phyloP scores from a whole-genome alignment of 352 stramenopile genomes.

The Phytophthora crassamura region DNA sequence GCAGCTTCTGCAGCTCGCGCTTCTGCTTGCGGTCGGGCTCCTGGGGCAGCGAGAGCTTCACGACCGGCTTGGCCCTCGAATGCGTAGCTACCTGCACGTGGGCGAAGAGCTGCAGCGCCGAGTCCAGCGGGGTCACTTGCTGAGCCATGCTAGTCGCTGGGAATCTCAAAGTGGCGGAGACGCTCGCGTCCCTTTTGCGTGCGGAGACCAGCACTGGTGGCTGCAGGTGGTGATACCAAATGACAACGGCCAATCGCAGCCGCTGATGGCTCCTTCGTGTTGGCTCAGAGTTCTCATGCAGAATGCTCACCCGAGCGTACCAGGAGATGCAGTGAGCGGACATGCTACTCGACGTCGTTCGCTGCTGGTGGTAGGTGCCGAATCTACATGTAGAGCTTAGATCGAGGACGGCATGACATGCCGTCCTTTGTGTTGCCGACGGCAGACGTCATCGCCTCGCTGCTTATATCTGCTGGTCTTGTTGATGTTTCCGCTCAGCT shows the following conservation, averaged over 20 bases:
- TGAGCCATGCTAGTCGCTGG: conserved; percentile 16
- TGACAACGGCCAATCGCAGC: not conserved
- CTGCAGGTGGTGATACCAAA: not conserved
- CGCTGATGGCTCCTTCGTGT: not conserved
- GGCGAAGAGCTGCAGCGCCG: conserved; percentile 31
- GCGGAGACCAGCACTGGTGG: not conserved
- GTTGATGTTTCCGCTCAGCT: too few species aligned
- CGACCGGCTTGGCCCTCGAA: conserved; percentile 26
- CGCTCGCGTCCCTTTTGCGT: conserved; percentile 14
- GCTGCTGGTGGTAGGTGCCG: too few species aligned
- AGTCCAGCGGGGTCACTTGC: conserved; percentile 23
- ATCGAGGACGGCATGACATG: too few species aligned
- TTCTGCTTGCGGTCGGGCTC: conserved; percentile 36
- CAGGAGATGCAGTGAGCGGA: too few species aligned
- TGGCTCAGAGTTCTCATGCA: too few species aligned
- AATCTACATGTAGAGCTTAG: too few species aligned
- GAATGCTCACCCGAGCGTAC: too few species aligned
- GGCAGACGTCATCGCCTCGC: too few species aligned
- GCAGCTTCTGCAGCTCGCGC: conserved; percentile 47
- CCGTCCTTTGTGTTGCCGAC: too few species aligned
- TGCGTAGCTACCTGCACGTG: conserved; percentile 5
- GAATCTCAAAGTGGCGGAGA: conserved; percentile 18
- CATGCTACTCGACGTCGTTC: too few species aligned
- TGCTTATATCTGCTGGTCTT: too few species aligned
- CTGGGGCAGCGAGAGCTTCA: conserved; percentile 31